Conservation (phyloP, 352 stramenopile species). For the Aphanomyces euteiches region DNA sequence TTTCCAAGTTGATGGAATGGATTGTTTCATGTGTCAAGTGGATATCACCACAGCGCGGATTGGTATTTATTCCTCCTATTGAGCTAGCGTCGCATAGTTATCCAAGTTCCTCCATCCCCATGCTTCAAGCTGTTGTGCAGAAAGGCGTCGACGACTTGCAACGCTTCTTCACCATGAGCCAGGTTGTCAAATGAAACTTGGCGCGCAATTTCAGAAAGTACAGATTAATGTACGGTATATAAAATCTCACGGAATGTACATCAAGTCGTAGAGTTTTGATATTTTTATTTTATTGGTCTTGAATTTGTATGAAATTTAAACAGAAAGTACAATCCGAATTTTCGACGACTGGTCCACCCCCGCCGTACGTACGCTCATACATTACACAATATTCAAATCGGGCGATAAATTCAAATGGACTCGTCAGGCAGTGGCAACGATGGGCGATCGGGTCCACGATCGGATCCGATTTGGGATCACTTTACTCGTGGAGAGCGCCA, state of each 20-base stretch:
- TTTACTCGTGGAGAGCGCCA: constrained; percentile 28
- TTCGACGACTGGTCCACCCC: neutral
- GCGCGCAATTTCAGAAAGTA: neutral
- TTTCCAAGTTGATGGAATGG: neutral
- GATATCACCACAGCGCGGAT: neutral
- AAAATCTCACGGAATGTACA: neutral
- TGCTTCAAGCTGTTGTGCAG: constrained; percentile 16
- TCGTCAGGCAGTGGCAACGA: constrained; percentile 3
- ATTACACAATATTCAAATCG: constrained; percentile 21
- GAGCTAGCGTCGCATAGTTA: neutral
- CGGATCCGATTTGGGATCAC: constrained; percentile 30
- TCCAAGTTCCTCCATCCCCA: neutral
- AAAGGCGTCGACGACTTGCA: neutral
- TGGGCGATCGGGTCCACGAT: constrained; percentile 24
- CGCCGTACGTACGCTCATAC: neutral
- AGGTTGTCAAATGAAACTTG: neutral
- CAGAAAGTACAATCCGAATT: neutral
- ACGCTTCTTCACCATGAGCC: neutral
- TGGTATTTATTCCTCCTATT: constrained; percentile 2
- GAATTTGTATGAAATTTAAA: neutral
- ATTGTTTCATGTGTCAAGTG: neutral
- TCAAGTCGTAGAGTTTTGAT: neutral
- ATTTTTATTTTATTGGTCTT: neutral
- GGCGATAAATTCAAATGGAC: neutral
- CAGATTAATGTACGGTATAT: neutral